These are phyloP conservation scores for Xylariaceae sp. DNA, from an alignment of 2,329 filamentous ascomycete species.

Conservation along the genomic window DNA sequence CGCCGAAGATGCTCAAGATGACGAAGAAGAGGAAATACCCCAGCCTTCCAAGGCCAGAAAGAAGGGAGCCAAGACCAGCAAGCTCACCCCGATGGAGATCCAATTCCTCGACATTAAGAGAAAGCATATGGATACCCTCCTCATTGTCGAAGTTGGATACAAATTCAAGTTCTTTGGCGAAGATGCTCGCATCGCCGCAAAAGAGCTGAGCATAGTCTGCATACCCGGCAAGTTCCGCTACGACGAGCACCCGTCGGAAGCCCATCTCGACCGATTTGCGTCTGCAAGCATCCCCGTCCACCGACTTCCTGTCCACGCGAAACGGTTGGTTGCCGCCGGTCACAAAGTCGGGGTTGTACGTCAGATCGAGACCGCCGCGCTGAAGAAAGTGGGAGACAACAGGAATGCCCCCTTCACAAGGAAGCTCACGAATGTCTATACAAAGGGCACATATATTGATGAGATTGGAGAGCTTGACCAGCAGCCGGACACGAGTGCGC, in stretches of 20 bases:
- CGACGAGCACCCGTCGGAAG: slow-evolving; percentile 90
- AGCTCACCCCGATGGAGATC: slow-evolving; percentile 90
- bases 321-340: slow-evolving; percentile 84
- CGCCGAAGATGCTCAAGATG: slow-evolving; percentile 56
- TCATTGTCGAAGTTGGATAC: slow-evolving; percentile 95
- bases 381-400: slow-evolving; percentile 95
- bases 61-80: slow-evolving; percentile 66
- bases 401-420: slow-evolving; percentile 86
- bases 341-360: slow-evolving; percentile 95
- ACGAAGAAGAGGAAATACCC: slow-evolving; percentile 48
- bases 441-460: slow-evolving; percentile 95
- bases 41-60: slow-evolving; percentile 54
- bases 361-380: slow-evolving; percentile 88
- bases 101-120: slow-evolving; percentile 93
- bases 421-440: slow-evolving; percentile 94
- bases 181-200: slow-evolving; percentile 83
- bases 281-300: slow-evolving; percentile 95
- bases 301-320: slow-evolving; percentile 86
- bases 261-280: slow-evolving; percentile 86
- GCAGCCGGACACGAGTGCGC: slow-evolving; percentile 44
- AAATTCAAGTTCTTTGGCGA: slow-evolving; percentile 98
- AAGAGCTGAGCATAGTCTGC: slow-evolving; percentile 89
- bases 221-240: slow-evolving; percentile 94
- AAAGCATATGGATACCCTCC: slow-evolving; percentile 80
- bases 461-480: slow-evolving; percentile 77